Base-by-base conservation (phyloP, 495 filamentous ascomycete genomes). In the Penicillium fimorum region DNA sequence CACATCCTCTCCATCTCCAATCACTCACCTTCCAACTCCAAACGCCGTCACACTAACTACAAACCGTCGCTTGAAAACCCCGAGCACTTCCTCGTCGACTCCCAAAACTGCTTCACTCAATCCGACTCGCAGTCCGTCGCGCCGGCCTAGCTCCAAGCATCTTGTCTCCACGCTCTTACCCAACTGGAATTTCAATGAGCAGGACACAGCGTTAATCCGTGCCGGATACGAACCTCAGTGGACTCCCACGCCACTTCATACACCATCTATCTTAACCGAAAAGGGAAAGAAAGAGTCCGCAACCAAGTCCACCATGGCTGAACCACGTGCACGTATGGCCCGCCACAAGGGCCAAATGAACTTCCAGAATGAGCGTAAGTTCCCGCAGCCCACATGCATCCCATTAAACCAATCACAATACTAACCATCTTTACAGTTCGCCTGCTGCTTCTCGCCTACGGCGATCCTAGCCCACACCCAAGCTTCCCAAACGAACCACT, bases 281-380 rank as follows among this genome's bases (percentile, higher is more conserved):
- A 50, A 46, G 12, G 15, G 41, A 15, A 29, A 58, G 11, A 61
- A 41, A 30, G 20, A 40, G 3, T 15, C 27, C 11, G 10, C 30
- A 35, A 29, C 50, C 30, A 30, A 58, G 20, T 8, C 47, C 50
- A 58, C 24, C 13, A 78, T 79, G 76, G 73, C 88, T 68, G 89
- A 92, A 71, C 88, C 87, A 49, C 80, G 89, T 47, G 88, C 87
- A 38, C 84, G 89, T 63, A 86, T 85, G 57, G 87, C 85, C 59
- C 87, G 91, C 66, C 89, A 92, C 71, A 90, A 91, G 65, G 91
- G 91, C 60, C 91, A 95, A 67, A 87, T 91, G 79, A 95, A 93
- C 70, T 93, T 96, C 70, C 75, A 85, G 44, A 80, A 80, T 70
- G 92, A 97, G 65, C 78, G 92, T 96, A 78, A 24, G 81, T 76